Conservation (phyloP, 257 asterid genomes). For the Eucommia ulmoides region DNA sequence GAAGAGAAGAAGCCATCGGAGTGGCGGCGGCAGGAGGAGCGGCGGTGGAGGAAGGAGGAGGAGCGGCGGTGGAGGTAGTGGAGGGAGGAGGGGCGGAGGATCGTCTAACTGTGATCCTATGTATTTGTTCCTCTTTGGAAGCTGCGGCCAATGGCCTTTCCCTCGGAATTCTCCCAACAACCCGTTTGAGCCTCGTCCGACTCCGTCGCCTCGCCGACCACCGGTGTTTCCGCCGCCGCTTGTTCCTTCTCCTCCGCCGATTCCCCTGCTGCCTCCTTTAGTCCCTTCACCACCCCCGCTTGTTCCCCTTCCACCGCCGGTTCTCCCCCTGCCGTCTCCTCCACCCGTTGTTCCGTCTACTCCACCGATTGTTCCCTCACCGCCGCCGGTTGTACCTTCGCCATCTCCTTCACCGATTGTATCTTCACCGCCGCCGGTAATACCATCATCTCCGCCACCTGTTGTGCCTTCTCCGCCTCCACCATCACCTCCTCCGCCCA, state of each 20-base stretch:
- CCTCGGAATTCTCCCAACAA: constrained; percentile 12
- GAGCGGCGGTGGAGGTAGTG: constrained; percentile 3
- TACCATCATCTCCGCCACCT: constrained; percentile 1
- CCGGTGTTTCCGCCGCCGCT: constrained; percentile 23
- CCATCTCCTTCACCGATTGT: constrained; percentile 12
- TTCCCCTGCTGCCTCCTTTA: constrained; percentile 5
- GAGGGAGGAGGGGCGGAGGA: constrained; percentile 9
- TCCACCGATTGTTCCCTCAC: constrained; percentile 11
- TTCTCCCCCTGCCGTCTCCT: constrained; percentile 6
- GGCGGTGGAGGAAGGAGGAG: constrained; percentile 4
- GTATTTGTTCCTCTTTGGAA: constrained; percentile 16
- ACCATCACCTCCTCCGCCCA: no score
- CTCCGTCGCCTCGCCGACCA: constrained; percentile 12
- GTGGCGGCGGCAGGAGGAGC: constrained; percentile 12
- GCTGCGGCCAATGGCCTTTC: constrained; percentile 35
- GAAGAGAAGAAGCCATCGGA: constrained; percentile 14
- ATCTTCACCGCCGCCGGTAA: constrained; percentile 12
- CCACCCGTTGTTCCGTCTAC: constrained; percentile 8
- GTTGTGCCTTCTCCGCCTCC: no score
- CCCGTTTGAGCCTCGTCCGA: constrained; percentile 17
- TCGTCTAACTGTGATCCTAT: constrained; percentile 20
- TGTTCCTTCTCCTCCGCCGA: constrained; percentile 20
- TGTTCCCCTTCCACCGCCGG: neutral
- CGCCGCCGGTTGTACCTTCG: constrained; percentile 12
- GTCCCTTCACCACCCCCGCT: constrained; percentile 12